phyloP scores from a whole-genome alignment of 2,329 filamentous ascomycete species.

The Proliferodiscus dingleyae region DNA sequence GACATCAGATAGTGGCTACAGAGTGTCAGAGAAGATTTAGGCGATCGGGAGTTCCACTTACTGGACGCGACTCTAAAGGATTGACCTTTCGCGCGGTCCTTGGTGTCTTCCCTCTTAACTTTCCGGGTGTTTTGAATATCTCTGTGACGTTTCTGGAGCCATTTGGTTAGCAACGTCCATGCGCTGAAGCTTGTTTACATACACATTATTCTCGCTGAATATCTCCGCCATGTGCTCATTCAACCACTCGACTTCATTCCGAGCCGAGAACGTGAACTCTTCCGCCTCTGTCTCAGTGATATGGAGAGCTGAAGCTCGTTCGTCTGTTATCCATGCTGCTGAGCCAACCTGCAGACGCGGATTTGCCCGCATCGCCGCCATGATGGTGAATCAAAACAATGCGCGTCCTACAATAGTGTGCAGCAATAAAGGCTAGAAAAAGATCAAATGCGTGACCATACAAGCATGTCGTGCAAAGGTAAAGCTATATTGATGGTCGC shows the following conservation, averaged over 20 bases:
- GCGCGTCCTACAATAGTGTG: slow-evolving; percentile 23
- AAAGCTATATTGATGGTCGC: slow-evolving; percentile 10
- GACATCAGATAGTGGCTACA: slow-evolving; percentile 54
- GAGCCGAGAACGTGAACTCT: slow-evolving; percentile 86
- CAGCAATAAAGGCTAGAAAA: slow-evolving; percentile 2
- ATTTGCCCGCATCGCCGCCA: slow-evolving; percentile 33
- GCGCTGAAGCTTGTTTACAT: slow-evolving; percentile 39
- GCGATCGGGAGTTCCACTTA: slow-evolving; percentile 39
- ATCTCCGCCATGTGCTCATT: slow-evolving; percentile 98
- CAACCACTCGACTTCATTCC: slow-evolving; percentile 95
- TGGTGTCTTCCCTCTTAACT: slow-evolving; percentile 76
- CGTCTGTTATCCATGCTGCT: slow-evolving; percentile 76
- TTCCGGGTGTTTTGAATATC: slow-evolving; percentile 91
- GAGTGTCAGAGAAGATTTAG: slow-evolving; percentile 18
- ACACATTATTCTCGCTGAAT: slow-evolving; percentile 84
- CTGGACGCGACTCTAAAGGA: slow-evolving; percentile 55
- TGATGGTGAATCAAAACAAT: slow-evolving; percentile 29
- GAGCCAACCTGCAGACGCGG: slow-evolving; percentile 71
- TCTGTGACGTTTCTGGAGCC: slow-evolving; percentile 74
- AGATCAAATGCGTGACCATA: slow-evolving; percentile 13
- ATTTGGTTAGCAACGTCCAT: slow-evolving; percentile 13
- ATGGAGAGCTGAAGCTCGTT: slow-evolving; percentile 71
- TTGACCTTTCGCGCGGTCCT: slow-evolving; percentile 61
- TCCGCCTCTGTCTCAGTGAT: slow-evolving; percentile 80
- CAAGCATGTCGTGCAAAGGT: slow-evolving; percentile 21